A percentile compares a stretch with the other conserved stretches of the same genome.
phyloP scores from a whole-genome alignment of 2,329 filamentous ascomycete genomes.

The Colletotrichum eleusines region DNA sequence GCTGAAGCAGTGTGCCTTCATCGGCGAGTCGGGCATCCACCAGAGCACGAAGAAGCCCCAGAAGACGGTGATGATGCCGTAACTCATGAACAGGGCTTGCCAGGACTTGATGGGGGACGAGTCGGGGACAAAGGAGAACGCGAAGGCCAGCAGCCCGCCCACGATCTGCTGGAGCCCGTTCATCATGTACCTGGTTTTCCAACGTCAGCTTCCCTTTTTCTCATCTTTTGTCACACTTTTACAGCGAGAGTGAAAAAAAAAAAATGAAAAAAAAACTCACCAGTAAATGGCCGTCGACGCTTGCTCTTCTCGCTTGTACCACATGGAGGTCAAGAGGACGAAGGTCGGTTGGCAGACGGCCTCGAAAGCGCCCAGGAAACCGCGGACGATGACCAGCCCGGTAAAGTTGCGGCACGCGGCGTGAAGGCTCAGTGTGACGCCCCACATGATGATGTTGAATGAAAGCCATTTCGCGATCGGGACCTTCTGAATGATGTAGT shows the following conservation, averaged over 20 bases:
- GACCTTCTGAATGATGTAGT: constrained; percentile 52
- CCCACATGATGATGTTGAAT: constrained; percentile 58
- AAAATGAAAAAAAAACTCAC: background rate
- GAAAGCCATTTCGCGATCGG: constrained; percentile 54
- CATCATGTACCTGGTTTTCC: constrained; percentile 49
- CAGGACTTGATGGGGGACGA: constrained; percentile 51
- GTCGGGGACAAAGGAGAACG: constrained; percentile 48
- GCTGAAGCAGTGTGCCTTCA: constrained; percentile 63
- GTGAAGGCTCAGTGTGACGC: constrained; percentile 51
- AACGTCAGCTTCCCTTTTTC: background rate
- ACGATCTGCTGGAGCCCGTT: constrained; percentile 53
- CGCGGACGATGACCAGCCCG: constrained; percentile 55
- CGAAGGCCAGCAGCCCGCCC: constrained; percentile 55
- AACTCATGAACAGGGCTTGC: constrained; percentile 58
- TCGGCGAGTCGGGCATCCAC: constrained; percentile 63
- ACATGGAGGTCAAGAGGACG: constrained; percentile 53
- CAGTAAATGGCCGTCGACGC: constrained; percentile 44
- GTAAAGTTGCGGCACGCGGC: constrained; percentile 54
- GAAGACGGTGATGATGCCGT: constrained; percentile 52
- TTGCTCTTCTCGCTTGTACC: constrained; percentile 55
- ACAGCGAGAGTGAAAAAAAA: too few relatives aligned
- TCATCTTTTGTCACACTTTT: too few relatives aligned
- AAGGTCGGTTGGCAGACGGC: constrained; percentile 59
- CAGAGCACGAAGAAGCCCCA: constrained; percentile 53
- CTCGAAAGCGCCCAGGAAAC: constrained; percentile 60